Evolutionary conservation across 331 rosid genomes (phyloP), one percentile per base, ranked within the genome.

Genomic region (Erythrophleum ivorense): DNA sequence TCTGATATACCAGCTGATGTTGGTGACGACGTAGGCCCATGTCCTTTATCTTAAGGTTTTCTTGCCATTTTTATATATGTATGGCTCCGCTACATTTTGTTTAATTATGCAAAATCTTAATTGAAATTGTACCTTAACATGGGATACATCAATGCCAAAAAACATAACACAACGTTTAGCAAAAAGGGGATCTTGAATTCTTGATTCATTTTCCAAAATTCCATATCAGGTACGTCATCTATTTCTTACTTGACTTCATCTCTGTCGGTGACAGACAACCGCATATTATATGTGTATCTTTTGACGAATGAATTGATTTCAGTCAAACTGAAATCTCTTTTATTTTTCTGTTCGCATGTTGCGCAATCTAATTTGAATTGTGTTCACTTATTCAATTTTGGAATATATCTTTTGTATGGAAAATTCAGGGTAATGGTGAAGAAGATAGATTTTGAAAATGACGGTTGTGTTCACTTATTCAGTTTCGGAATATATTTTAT

Each of bases 121-220:
- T 48, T 50, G 84, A 73, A 82, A 63, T 76, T 38, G 53, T 29
- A 67, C 91, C 99, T 93, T 93, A 91, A 89, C 93, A 36, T 65
- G 71, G 62, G 34, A 84, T 84, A 95, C 99, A 78, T 79, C 86
- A 62, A 80, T 93, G 88, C 86, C 92, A 15, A 89, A 84, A 88
- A 73, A 89, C 82, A 88, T 87, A 80, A 97, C 91, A 38, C 93
- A 92, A 86, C 90, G 97, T 65, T 89, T 96, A 79, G 99, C 98
- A 69, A 94, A 82, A 88, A 85, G 98, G 98, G 49, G 92, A 96
- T 80, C 84, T 88, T 24, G 29, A 24, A 24, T 24, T 24, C 29
- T 24, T 7, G 98, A 96, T 89, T 98, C 99, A 77, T 84, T 92
- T 86, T 91, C 97, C 82, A 91, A 91, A 81, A 81, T 85, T 84